Evolutionary conservation across 208 protist species (phyloP).

Genomic region (Tritrichomonas foetus): DNA sequence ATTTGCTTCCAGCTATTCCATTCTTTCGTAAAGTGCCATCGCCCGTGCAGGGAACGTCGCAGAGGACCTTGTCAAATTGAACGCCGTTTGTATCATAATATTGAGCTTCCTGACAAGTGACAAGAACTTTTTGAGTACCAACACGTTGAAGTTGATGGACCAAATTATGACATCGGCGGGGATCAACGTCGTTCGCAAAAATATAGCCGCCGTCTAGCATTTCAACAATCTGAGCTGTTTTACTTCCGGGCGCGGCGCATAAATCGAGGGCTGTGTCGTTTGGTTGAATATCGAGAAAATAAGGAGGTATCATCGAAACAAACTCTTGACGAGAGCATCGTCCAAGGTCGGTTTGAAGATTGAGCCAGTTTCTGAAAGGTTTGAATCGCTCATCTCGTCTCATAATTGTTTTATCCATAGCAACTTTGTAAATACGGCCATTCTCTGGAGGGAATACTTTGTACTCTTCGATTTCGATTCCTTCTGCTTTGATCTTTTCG

Average conservation of each 20-base stretch:
- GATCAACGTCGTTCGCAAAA: slow-evolving; percentile 49
- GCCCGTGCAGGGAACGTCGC: slow-evolving; percentile 61
- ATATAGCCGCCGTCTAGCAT: slow-evolving; percentile 20
- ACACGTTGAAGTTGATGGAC: slow-evolving; percentile 54
- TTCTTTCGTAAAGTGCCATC: slow-evolving; percentile 63
- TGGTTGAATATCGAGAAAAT: slow-evolving; percentile 48
- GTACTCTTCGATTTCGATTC: neutral
- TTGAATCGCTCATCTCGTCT: neutral
- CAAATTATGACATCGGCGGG: slow-evolving; percentile 44
- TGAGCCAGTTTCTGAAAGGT: neutral
- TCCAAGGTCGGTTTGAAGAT: neutral
- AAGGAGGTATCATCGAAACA: slow-evolving; percentile 57
- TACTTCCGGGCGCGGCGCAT: slow-evolving; percentile 62
- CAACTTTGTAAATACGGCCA: neutral
- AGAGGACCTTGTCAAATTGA: slow-evolving; percentile 55
- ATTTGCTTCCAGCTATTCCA: slow-evolving; percentile 51
- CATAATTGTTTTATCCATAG: neutral
- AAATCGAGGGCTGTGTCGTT: slow-evolving; percentile 56
- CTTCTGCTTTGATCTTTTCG: neutral
- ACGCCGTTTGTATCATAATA: neutral
- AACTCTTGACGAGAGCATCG: slow-evolving; percentile 50
- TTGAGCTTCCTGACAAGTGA: slow-evolving; percentile 52
- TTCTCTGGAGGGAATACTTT: neutral
- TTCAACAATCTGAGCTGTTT: slow-evolving; percentile 52
- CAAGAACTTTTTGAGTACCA: slow-evolving; percentile 46